Base-by-base conservation (phyloP, 1,284 basidiomycete species). In the Moesziomyces parantarcticus region DNA sequence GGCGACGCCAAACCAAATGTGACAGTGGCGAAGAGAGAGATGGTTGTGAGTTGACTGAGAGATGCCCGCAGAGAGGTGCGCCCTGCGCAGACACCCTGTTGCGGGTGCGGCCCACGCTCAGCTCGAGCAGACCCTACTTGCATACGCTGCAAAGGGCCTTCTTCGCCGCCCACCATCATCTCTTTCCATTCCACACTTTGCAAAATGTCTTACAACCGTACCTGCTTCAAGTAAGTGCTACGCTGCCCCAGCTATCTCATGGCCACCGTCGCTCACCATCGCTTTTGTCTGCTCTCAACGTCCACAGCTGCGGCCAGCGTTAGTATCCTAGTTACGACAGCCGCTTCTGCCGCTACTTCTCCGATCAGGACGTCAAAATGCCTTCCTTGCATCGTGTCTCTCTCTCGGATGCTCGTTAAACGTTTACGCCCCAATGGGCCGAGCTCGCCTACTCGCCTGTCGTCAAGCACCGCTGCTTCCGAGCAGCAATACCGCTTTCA, bases 231-330 rank as follows among this genome's bases (percentile, higher is more conserved):
- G 70, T 76, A 43, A 61, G 74, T 72, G 16, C 5, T 20, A 9
- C 5, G 14, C 10, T 22, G 20, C 1, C 20, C 16, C 16, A 39
- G 36, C 36, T 16, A 13, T 13, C 29, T 32, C 5, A 39, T 18
- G 36, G 36, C 18, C 11, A 23, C 7, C n/a, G 34, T 39, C 20
- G 46, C 52, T 60, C 44, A 57, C 50, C 16, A 42, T 14, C 6
- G 26, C 26, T 36, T 18, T 39, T 23, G 8, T 34, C 25, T 47
- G 18, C 18, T 23, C 47, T 26, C 13, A 13, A 5, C 41, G 39
- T 58, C 50, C 40, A 67, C 60, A 76, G 74, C 74, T 76, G 74
- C 60, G 74, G 74, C 64, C 62, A 69, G 60, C 74, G 74, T 76
- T 68, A 69, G 74, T 76, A 69, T 76, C 41, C 13, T 43, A 25